Evolutionary conservation across 805 yeast species (phyloP), one percentile per base, ranked within the genome.

Genomic region (Metschnikowia lunata): DNA sequence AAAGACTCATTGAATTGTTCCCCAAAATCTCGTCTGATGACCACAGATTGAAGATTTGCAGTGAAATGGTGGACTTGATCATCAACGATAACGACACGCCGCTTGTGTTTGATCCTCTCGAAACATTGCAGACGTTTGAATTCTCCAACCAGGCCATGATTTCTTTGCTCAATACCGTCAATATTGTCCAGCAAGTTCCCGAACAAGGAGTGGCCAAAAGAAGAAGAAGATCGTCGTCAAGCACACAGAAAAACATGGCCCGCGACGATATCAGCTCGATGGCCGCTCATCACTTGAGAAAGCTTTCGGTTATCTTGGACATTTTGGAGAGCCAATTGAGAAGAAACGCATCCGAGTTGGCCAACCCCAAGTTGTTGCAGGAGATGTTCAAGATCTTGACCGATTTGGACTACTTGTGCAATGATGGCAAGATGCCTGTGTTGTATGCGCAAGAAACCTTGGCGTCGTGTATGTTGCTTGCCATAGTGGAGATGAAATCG

Each of bases 381-480:
- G 64, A 78, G 12, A 60, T 82, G 47, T 82, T 86, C 66, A 76
- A 76, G 50, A 69, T 83, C 31, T 67, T 86, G 40, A 79, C 87
- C 41, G 93, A 86, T 60, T 69, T 85, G 51, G 93, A 86, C 60
- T 82, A 95, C 27, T 72, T 93, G 38, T 96, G 95, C 36, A 82
- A 80, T 51, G 98, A 90, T 60, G 96, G 96, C 34, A 88, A 88
- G 46, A 70, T 93, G 49, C 96, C 99, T 4, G 91, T 91, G 5
- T 71, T 87, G 36, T 91, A 90, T 55, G 84, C 95, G 1, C 96
- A 93, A 66, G 97, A 93, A 62, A 80, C 91, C 0, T 69, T 93
- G 48, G 93, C 97, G 2, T 79, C 86, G 36, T 87, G 96, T 62
- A 83, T 93, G 86, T 74, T 82, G 39, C 77, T 80, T 50, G 74